Percentiles rank a stretch among this genome's conserved stretches.
phyloP scores from a whole-genome alignment of 2,329 filamentous ascomycete genomes.

The Monilinia fructicola region DNA sequence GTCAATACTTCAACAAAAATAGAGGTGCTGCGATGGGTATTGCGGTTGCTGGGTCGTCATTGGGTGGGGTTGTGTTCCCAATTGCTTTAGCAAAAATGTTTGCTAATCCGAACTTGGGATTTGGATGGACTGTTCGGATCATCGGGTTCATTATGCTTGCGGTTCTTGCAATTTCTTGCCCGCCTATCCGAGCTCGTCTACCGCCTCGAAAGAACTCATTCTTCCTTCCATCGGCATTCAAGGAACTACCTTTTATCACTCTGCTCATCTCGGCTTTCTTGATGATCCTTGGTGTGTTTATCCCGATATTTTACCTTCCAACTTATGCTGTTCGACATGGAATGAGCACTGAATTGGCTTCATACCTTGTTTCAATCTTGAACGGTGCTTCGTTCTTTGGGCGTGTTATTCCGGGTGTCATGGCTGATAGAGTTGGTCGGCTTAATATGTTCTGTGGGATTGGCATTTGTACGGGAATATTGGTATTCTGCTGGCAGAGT shows the following conservation, averaged over 20 bases:
- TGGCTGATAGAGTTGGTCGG: constrained; percentile 31
- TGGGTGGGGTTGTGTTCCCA: constrained; percentile 24
- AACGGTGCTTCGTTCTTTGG: constrained; percentile 34
- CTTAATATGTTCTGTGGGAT: constrained; percentile 36
- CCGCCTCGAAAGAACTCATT: constrained; percentile 20
- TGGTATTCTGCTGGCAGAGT: constrained; percentile 23
- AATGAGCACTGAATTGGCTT: constrained; percentile 48
- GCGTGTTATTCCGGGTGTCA: constrained; percentile 20
- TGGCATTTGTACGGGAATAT: constrained; percentile 18
- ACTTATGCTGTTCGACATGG: constrained; percentile 47
- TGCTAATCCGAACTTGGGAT: constrained; percentile 31
- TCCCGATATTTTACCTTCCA: constrained; percentile 49
- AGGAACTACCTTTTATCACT: constrained; percentile 11
- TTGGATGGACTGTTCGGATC: constrained; percentile 39
- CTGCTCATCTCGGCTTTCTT: constrained; percentile 30
- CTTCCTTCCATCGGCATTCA: constrained; percentile 21
- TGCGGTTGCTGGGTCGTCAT: constrained; percentile 35
- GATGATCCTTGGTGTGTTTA: constrained; percentile 50
- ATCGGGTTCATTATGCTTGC: constrained; percentile 45
- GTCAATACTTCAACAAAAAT: constrained; percentile 54
- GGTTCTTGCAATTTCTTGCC: constrained; percentile 7
- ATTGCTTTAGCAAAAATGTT: constrained; percentile 21
- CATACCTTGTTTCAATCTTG: constrained; percentile 53
- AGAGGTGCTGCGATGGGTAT: constrained; percentile 51
- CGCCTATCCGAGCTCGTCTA: constrained; percentile 13